Conservation (phyloP, 1,284 basidiomycete genomes). For the Pseudomicrostroma phylloplanum region DNA sequence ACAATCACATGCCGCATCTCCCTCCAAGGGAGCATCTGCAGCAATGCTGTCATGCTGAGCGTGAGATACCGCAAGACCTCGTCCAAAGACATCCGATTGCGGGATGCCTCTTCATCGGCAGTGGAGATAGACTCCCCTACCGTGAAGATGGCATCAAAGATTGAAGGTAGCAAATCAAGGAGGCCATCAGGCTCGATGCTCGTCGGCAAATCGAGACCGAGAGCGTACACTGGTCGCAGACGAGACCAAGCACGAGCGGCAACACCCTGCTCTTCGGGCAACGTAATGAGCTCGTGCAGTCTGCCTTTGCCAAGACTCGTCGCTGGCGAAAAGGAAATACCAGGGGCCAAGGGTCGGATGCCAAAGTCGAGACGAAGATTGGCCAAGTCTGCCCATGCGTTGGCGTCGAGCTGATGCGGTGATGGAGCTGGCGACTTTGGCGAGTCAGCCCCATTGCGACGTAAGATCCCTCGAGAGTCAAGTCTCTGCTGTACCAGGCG, state of each 20-base stretch:
- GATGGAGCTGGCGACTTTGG: neutral
- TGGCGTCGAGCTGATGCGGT: conserved; percentile 13
- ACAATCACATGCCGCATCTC: neutral
- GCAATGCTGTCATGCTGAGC: neutral
- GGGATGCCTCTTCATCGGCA: neutral
- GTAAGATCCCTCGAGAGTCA: no score
- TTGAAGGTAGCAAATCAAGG: conserved; percentile 3
- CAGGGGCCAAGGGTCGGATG: conserved; percentile 21
- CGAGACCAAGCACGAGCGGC: neutral
- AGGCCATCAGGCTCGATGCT: neutral
- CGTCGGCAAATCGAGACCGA: neutral
- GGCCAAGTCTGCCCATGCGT: conserved; percentile 14
- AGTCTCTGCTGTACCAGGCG: no score
- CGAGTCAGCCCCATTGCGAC: neutral
- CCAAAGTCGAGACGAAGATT: conserved; percentile 40
- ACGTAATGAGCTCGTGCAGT: conserved; percentile 21
- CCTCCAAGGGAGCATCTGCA: neutral
- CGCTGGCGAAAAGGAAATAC: conserved; percentile 16
- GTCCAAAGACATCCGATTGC: neutral
- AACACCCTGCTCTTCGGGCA: neutral
- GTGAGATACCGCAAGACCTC: neutral
- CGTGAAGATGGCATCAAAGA: conserved; percentile 16
- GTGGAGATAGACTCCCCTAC: neutral
- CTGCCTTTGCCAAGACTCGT: conserved; percentile 21
- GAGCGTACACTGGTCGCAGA: neutral